These are phyloP conservation scores for Termitomyces sp. DNA, from an alignment of 768 basidiomycete species.

Conservation along the genomic window DNA sequence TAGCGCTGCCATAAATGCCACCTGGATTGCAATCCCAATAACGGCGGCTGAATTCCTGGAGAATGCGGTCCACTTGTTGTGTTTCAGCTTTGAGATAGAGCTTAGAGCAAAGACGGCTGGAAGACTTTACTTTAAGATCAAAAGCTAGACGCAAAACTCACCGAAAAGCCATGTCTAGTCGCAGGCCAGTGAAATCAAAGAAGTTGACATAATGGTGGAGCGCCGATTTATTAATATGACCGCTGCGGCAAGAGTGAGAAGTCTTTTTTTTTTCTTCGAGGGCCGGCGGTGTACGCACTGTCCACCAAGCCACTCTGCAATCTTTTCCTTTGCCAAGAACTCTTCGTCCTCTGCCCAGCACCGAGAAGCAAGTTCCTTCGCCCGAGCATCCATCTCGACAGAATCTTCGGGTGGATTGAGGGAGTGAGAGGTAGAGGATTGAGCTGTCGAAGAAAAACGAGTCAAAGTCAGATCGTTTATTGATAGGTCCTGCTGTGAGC, in stretches of 20 bases:
- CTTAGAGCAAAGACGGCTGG: conserved; percentile 88
- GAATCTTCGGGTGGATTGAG: conserved; percentile 47
- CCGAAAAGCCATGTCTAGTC: conserved; percentile 91
- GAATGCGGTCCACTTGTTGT: conserved; percentile 95
- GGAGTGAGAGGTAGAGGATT: conserved; percentile 41
- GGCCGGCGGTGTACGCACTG: conserved; percentile 53
- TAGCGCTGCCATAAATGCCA: conserved; percentile 77
- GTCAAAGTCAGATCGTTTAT: conserved; percentile 45
- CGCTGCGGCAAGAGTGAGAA: conserved; percentile 39
- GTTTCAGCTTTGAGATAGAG: conserved; percentile 94
- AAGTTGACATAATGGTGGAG: conserved; percentile 79
- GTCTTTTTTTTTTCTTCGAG: background rate
- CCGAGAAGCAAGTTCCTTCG: conserved; percentile 66
- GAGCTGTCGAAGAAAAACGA: conserved; percentile 43
- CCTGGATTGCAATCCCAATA: conserved; percentile 91
- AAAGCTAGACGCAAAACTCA: conserved; percentile 23
- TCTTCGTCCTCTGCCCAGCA: conserved; percentile 87
- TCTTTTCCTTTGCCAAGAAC: conserved; percentile 84
- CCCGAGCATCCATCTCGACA: conserved; percentile 58
- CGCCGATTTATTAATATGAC: conserved; percentile 68
- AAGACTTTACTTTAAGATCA: background rate
- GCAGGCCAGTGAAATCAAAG: conserved; percentile 82
- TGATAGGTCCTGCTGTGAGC: conserved; percentile 55
- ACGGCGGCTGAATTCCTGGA: conserved; percentile 85
- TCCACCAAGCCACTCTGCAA: conserved; percentile 95